These are phyloP conservation scores for Xylaria sp. DNA, from an alignment of 2,329 filamentous ascomycete genomes.

Conservation along the genomic window DNA sequence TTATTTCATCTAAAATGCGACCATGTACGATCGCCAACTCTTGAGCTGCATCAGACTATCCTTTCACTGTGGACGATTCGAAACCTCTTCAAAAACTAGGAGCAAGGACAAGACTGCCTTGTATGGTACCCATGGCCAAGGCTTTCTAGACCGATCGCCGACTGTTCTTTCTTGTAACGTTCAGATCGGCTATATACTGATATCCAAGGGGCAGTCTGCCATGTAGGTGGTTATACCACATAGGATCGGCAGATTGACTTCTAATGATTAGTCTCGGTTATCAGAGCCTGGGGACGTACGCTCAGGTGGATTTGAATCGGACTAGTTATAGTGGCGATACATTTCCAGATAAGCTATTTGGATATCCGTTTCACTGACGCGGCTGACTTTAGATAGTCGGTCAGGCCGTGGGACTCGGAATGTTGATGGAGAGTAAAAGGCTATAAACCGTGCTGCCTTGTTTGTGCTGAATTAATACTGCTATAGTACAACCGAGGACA, in stretches of 20 bases:
- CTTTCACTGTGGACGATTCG: background rate
- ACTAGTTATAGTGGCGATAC: background rate
- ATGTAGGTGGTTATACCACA: background rate
- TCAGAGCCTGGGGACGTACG: background rate
- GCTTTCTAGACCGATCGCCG: constrained; percentile 9
- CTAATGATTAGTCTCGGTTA: background rate
- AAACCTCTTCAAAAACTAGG: background rate
- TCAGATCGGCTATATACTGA: background rate
- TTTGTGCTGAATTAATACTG: background rate
- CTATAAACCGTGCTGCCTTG: background rate
- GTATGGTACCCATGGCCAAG: no score
- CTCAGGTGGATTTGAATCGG: background rate
- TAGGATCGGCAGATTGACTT: background rate
- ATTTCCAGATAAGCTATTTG: background rate
- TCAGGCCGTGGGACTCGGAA: background rate
- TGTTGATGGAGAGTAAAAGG: background rate
- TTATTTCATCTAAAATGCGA: background rate
- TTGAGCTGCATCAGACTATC: background rate
- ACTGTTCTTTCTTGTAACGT: background rate
- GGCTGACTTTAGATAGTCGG: background rate
- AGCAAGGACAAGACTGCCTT: background rate
- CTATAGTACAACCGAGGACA: background rate
- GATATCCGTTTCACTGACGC: background rate
- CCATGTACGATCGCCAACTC: background rate
- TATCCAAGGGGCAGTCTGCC: background rate